phyloP scores from a whole-genome alignment of 306 rosid species.

The Abrus pulchellus region DNA sequence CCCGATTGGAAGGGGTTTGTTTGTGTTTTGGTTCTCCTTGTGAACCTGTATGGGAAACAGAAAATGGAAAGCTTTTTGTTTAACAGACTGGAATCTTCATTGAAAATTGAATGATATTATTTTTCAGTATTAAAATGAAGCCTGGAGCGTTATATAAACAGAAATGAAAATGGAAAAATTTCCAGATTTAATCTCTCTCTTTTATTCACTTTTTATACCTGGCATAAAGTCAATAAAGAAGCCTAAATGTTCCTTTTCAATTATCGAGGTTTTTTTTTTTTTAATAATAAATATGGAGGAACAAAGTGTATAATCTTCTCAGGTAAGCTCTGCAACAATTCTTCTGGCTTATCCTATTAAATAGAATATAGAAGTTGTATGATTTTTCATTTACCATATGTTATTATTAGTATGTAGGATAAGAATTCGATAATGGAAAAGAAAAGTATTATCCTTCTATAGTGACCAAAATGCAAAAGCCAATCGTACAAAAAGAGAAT shows the following conservation, averaged over 20 bases:
- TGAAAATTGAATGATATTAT: neutral
- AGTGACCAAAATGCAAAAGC: neutral
- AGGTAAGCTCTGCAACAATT: slow-evolving; percentile 6
- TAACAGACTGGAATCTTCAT: slow-evolving; percentile 1
- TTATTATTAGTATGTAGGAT: neutral
- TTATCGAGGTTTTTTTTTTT: neutral
- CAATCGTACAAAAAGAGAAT: neutral
- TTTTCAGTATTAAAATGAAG: neutral
- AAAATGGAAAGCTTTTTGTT: slow-evolving; percentile 20
- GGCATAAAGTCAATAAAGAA: neutral
- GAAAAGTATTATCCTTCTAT: slow-evolving; percentile 3
- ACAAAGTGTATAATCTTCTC: neutral
- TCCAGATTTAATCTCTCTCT: neutral
- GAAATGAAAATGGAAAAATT: neutral
- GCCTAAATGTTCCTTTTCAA: neutral
- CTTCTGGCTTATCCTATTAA: neutral
- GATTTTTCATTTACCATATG: neutral
- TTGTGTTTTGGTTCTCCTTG: neutral
- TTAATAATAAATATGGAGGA: neutral
- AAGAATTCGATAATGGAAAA: neutral
- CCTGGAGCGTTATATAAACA: neutral
- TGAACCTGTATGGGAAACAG: neutral
- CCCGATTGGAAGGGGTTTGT: slow-evolving; percentile 5
- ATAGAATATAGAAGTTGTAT: neutral
- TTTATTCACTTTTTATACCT: neutral